Percentiles rank a stretch among this genome's conserved stretches.
Conservation (phyloP, 1,284 basidiomycete species). For the Athelia psychrophila region DNA sequence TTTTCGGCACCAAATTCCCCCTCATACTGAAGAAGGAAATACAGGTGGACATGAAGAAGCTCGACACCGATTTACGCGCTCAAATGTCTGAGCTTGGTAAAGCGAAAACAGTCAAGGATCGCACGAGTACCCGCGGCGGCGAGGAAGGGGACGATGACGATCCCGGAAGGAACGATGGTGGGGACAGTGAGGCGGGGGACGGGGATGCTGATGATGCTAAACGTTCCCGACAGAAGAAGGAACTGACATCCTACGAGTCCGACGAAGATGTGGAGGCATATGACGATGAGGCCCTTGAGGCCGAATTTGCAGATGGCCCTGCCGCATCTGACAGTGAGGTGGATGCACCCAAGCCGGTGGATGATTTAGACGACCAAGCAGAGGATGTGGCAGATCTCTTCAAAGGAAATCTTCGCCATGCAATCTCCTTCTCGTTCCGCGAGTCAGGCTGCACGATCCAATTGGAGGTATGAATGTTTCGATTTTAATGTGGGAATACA, state of each 20-base stretch:
- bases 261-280: constrained; percentile 55
- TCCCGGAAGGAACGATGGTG: constrained; percentile 43
- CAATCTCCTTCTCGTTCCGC: constrained; percentile 77
- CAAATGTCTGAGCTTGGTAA: constrained; percentile 85
- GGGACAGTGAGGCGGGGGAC: constrained; percentile 70
- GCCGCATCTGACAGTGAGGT: constrained; percentile 31
- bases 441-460: constrained; percentile 74
- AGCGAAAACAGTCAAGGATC: constrained; percentile 57
- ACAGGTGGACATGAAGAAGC: constrained; percentile 81
- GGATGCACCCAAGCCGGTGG: constrained; percentile 30
- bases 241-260: constrained; percentile 75
- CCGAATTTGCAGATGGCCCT: constrained; percentile 51
- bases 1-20: constrained; percentile 80
- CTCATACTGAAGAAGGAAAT: constrained; percentile 87
- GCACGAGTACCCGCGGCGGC: constrained; percentile 31
- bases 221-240: constrained; percentile 60
- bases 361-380: constrained; percentile 40
- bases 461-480: constrained; percentile 62
- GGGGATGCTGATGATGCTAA: constrained; percentile 79
- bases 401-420: constrained; percentile 50
- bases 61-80: constrained; percentile 77
- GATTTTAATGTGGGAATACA: constrained; percentile 3
- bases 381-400: constrained; percentile 49
- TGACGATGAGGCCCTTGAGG: constrained; percentile 69
- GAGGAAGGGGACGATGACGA: constrained; percentile 37